Percentiles rank a stretch among this genome's conserved stretches.
phyloP scores from a whole-genome alignment of 2,329 filamentous ascomycete species.

The Arthrinium phaeospermum region DNA sequence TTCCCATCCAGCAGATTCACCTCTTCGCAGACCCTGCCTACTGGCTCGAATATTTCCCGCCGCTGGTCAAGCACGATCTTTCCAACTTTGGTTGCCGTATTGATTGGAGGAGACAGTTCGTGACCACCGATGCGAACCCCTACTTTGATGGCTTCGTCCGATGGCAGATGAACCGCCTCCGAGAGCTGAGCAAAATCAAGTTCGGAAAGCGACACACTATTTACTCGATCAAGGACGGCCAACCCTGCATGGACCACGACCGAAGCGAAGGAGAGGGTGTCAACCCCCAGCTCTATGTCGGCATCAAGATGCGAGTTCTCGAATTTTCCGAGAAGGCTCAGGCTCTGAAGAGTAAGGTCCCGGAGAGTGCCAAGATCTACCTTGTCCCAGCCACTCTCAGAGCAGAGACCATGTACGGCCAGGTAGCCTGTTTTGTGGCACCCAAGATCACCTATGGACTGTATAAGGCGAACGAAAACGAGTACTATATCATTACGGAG shows the following conservation, averaged over 20 bases:
- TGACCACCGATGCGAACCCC: slow-evolving; percentile 95
- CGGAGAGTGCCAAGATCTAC: slow-evolving; percentile 79
- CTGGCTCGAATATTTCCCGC: slow-evolving; percentile 92
- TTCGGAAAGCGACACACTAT: slow-evolving; percentile 94
- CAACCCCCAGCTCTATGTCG: slow-evolving; percentile 89
- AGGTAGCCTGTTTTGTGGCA: slow-evolving; percentile 93
- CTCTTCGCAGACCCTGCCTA: slow-evolving; percentile 89
- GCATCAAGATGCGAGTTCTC: slow-evolving; percentile 86
- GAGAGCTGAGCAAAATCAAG: slow-evolving; percentile 89
- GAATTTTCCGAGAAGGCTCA: slow-evolving; percentile 84
- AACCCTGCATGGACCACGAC: slow-evolving; percentile 89
- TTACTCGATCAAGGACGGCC: slow-evolving; percentile 87
- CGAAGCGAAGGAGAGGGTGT: slow-evolving; percentile 81
- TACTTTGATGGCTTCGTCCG: slow-evolving; percentile 95
- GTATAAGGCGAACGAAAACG: slow-evolving; percentile 77
- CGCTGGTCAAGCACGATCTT: slow-evolving; percentile 79
- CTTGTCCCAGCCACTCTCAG: slow-evolving; percentile 91
- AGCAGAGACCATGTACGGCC: slow-evolving; percentile 98
- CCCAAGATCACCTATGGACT: slow-evolving; percentile 89
- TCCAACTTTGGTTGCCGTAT: slow-evolving; percentile 84
- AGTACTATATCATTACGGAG: slow-evolving; percentile 85
- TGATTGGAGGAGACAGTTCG: slow-evolving; percentile 91
- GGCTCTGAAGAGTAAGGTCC: slow-evolving; percentile 77
- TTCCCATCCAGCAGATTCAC: slow-evolving; percentile 87
- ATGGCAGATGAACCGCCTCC: slow-evolving; percentile 96